Conservation (phyloP, 768 basidiomycete species). For the Suillus cothurnatus region DNA sequence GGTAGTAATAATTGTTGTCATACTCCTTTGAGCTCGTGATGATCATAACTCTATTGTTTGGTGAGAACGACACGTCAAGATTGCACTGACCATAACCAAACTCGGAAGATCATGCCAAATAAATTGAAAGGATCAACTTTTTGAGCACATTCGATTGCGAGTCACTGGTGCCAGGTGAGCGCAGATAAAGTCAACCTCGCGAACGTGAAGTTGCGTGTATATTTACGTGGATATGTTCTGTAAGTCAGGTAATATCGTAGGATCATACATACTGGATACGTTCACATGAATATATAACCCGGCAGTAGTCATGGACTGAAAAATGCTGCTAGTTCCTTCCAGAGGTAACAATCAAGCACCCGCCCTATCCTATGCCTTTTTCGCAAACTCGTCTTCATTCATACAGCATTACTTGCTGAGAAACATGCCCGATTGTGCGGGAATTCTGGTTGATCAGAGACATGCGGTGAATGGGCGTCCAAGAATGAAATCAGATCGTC, state of each 20-base stretch:
- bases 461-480: background rate
- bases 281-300: background rate
- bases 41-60: background rate
- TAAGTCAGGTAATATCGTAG: background rate
- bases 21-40: background rate
- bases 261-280: background rate
- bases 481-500: slow-evolving; percentile 11
- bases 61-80: background rate
- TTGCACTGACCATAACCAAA: background rate
- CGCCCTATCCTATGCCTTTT: background rate
- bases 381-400: background rate
- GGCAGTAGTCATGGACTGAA: background rate
- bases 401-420: slow-evolving; percentile 3
- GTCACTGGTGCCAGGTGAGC: background rate
- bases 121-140: background rate
- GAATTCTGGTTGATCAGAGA: background rate
- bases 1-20: background rate
- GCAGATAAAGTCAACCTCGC: background rate
- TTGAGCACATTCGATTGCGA: background rate
- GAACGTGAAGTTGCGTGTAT: background rate
- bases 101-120: background rate
- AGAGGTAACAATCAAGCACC: slow-evolving; percentile 1
- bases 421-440: background rate
- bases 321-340: background rate
- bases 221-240: background rate